Percentiles rank a stretch among this genome's conserved stretches.
phyloP scores from a whole-genome alignment of 495 filamentous ascomycete genomes.

The Hyaloscypha hepaticicola region DNA sequence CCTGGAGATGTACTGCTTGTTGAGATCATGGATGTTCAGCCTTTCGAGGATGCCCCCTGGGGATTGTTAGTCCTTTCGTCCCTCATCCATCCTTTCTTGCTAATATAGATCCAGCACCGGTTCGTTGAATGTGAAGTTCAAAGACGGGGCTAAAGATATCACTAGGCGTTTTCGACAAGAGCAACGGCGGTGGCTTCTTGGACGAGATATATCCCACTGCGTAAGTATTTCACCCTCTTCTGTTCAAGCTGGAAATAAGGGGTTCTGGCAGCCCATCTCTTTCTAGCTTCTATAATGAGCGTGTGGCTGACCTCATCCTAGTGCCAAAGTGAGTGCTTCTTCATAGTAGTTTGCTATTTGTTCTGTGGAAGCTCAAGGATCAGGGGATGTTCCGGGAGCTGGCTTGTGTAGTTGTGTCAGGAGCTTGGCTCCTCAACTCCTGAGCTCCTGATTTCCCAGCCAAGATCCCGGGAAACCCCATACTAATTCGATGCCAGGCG shows the following conservation, averaged over 20 bases:
- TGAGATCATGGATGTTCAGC: constrained; percentile 96
- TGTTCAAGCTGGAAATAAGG: background rate
- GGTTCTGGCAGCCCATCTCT: background rate
- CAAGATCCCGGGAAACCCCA: too few species aligned
- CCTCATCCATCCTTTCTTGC: background rate
- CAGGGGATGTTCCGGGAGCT: too few species aligned
- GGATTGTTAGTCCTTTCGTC: constrained; percentile 60
- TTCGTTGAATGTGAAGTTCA: background rate
- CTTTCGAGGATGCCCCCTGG: constrained; percentile 84
- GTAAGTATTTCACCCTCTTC: constrained; percentile 41
- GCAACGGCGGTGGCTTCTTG: constrained; percentile 89
- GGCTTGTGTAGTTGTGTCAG: too few species aligned
- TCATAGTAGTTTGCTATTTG: too few species aligned
- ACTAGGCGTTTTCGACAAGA: constrained; percentile 69
- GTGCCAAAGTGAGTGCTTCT: background rate
- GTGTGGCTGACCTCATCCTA: background rate
- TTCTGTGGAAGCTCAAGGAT: too few species aligned
- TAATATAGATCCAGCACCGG: constrained; percentile 13
- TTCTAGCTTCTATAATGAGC: background rate
- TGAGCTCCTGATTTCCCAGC: too few species aligned
- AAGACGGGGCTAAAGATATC: background rate
- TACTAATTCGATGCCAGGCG: constrained; percentile 67
- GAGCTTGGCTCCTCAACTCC: too few species aligned
- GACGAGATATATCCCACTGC: constrained; percentile 87
- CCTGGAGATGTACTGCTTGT: constrained; percentile 86